Conservation (phyloP, 2,329 filamentous ascomycete species). For the Colletotrichum sp. region DNA sequence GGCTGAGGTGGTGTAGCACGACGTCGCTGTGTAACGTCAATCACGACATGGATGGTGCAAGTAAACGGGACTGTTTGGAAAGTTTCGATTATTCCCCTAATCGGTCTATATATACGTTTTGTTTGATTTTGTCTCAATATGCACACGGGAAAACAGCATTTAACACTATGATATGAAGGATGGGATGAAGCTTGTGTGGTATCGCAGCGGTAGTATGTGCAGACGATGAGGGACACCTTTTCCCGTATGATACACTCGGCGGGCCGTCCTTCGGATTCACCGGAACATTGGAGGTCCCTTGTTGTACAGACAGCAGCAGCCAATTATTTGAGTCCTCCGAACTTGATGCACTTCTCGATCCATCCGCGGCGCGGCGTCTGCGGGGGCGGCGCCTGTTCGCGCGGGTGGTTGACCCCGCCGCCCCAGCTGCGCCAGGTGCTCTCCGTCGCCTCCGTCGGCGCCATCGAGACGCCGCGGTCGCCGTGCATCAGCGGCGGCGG, state of each 20-base stretch:
- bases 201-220: not conserved
- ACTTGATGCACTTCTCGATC: constrained; percentile 21
- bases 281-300: not conserved
- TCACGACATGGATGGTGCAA: not conserved
- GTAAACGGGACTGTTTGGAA: not conserved
- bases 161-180: constrained; percentile 1
- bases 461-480: constrained; percentile 19
- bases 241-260: not conserved
- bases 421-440: constrained; percentile 23
- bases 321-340: constrained; percentile 15
- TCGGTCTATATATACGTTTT: not conserved
- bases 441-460: constrained; percentile 15
- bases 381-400: not conserved
- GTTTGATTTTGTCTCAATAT: constrained; percentile 2
- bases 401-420: constrained; percentile 6
- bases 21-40: not conserved
- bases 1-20: not conserved
- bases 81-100: not conserved
- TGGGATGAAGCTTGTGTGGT: not conserved
- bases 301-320: not conserved
- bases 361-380: constrained; percentile 7
- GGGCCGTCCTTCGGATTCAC: not conserved
- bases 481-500: not conserved
- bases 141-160: constrained; percentile 9
- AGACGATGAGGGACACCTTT: not conserved